Evolutionary conservation across 345 rosid species (phyloP), one percentile per base, ranked within the genome.

Genomic region (Combretum micranthum): DNA sequence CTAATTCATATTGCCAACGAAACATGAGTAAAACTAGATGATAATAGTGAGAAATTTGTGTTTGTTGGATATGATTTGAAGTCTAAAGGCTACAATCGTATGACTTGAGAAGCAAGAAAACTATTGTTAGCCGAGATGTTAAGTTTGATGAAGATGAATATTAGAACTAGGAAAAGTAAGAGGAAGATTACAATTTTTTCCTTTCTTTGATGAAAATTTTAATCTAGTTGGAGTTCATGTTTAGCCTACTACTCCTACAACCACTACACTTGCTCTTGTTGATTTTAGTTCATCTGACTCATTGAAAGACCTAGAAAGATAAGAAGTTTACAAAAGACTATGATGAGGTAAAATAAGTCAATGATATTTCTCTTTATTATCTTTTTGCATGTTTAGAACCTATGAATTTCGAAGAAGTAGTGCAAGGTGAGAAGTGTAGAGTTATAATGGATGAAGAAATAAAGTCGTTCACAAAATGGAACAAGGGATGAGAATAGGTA

Each of bases 391-490:
- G 14, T 42, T 17, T 1, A 18, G 44, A 45, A 4, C 26, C 58
- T 42, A 16, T 10, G 14, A 17, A 21, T 12, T 6, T 13, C 16
- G 26, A 25, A 25, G 20, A 52, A 19, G 66, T 44, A 11, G 0
- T 13, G 2, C 21, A 25, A n/a, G 15, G 21, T 1, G 22, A 19
- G 2, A 44, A 42, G 15, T 22, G 52, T 20, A 50, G 45, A 12
- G 8, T 42, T 9, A n/a, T 43, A 12, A 62, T 62, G 66, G 14
- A 62, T 4, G 25, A 52, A 16, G 59, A 62, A 18, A 52, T 62
- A 2, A n/a, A 15, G 2, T 12, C 4, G 46, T 45, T 20, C 13
- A 53, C 14, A 25, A 20, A n/a, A n/a, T n/a, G n/a, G 15, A 63
- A 46, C 19, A 14, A 47, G 6, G 45, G 21, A 37, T 43, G 59